Percentiles rank a stretch among this genome's conserved stretches.
phyloP scores from a whole-genome alignment of 75 land plant genomes.

The Sequoia sempervirens region DNA sequence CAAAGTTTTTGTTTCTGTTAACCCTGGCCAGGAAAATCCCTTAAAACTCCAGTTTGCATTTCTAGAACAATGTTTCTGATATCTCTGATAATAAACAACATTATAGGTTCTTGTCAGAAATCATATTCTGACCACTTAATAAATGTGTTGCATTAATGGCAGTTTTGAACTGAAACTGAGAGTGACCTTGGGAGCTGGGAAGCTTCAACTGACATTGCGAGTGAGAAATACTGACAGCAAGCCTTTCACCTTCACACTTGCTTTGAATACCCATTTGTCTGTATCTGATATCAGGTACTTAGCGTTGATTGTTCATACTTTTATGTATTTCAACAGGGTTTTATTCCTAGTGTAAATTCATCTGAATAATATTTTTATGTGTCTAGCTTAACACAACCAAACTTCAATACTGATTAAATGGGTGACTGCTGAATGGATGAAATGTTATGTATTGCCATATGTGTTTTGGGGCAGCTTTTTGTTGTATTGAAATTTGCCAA shows the following conservation, averaged over 20 bases:
- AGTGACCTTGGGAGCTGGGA: slow-evolving; percentile 28
- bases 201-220: slow-evolving; percentile 27
- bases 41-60: neutral
- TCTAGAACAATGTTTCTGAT: neutral
- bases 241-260: slow-evolving; percentile 40
- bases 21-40: neutral
- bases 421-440: neutral
- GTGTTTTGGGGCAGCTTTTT: neutral
- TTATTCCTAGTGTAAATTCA: neutral
- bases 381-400: neutral
- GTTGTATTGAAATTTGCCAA: neutral
- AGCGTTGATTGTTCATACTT: neutral
- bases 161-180: slow-evolving; percentile 39
- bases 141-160: slow-evolving; percentile 8
- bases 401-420: neutral
- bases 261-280: slow-evolving; percentile 42
- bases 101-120: neutral
- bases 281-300: slow-evolving; percentile 39
- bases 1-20: neutral
- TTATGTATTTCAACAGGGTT: neutral
- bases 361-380: neutral
- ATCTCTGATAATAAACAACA: neutral
- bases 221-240: slow-evolving; percentile 41
- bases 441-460: neutral
- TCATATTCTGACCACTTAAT: neutral